A percentile compares a stretch with the other conserved stretches of the same genome.
Conservation (phyloP, 1,139 yeast genomes). For the Candida sp. region DNA sequence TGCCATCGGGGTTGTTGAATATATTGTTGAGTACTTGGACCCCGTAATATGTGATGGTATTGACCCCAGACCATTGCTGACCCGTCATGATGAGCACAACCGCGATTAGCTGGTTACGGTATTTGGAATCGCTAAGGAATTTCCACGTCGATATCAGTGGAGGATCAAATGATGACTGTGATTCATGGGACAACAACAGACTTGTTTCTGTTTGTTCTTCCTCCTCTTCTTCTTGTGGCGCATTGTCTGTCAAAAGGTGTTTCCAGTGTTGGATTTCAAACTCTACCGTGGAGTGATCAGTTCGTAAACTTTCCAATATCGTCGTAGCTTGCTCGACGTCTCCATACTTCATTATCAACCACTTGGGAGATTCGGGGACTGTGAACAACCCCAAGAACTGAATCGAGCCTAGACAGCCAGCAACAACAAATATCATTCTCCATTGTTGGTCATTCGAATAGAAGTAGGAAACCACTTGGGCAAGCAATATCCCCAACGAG, state of each 20-base stretch:
- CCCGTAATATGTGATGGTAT: slow-evolving; percentile 45
- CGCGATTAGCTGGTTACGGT: slow-evolving; percentile 32
- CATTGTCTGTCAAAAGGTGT: slow-evolving; percentile 17
- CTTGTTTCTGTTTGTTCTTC: slow-evolving; percentile 6
- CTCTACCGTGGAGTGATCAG: slow-evolving; percentile 31
- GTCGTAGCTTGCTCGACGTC: slow-evolving; percentile 30
- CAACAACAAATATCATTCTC: slow-evolving; percentile 34
- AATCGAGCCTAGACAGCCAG: slow-evolving; percentile 25
- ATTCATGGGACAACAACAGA: slow-evolving; percentile 9
- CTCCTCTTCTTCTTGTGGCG: slow-evolving; percentile 5
- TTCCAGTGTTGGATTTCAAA: slow-evolving; percentile 45
- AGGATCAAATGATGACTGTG: slow-evolving; percentile 34
- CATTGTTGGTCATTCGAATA: slow-evolving; percentile 41
- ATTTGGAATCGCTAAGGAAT: slow-evolving; percentile 23
- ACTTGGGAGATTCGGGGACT: slow-evolving; percentile 43
- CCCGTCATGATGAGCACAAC: slow-evolving; percentile 39
- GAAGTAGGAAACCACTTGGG: slow-evolving; percentile 35
- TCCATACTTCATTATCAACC: slow-evolving; percentile 38
- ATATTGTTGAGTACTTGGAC: slow-evolving; percentile 22
- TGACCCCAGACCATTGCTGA: slow-evolving; percentile 46
- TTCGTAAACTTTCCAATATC: slow-evolving; percentile 31
- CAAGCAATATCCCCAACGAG: slow-evolving; percentile 36
- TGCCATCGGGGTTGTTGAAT: slow-evolving; percentile 27
- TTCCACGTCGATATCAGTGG: slow-evolving; percentile 26
- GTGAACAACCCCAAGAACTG: slow-evolving; percentile 37